Conservation (phyloP, 352 stramenopile genomes). For the Globisporangium barbulae region DNA sequence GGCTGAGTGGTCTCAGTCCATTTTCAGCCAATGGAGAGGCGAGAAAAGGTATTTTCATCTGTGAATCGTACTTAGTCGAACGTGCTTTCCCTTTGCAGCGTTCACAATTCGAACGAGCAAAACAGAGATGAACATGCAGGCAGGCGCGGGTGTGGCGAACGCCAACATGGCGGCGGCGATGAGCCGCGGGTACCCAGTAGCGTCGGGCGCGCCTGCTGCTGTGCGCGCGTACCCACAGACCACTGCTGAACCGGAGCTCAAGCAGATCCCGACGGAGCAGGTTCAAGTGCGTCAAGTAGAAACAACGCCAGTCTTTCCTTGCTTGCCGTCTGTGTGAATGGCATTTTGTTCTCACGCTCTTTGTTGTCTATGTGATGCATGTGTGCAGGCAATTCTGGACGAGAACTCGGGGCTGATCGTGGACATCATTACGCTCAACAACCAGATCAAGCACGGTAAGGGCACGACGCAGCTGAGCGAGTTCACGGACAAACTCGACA, state of each 20-base stretch:
- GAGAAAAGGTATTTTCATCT: slow-evolving; percentile 16
- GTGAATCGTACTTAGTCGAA: slow-evolving; percentile 25
- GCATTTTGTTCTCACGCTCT: background rate
- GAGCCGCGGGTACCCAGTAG: slow-evolving; percentile 17
- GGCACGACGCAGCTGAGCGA: slow-evolving; percentile 69
- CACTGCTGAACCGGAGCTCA: slow-evolving; percentile 35
- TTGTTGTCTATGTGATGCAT: background rate
- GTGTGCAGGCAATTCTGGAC: slow-evolving; percentile 75
- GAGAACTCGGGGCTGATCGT: slow-evolving; percentile 86
- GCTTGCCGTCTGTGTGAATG: background rate
- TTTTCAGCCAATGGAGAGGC: slow-evolving; percentile 28
- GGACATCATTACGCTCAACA: slow-evolving; percentile 88
- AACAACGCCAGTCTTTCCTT: background rate
- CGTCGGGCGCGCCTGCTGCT: background rate
- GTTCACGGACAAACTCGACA: slow-evolving; percentile 84
- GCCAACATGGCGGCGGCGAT: slow-evolving; percentile 28
- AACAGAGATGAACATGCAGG: slow-evolving; percentile 7
- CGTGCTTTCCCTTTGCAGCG: background rate
- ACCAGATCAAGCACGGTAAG: slow-evolving; percentile 84
- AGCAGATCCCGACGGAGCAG: slow-evolving; percentile 78
- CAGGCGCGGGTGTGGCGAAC: slow-evolving; percentile 1
- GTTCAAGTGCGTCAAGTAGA: slow-evolving; percentile 57
- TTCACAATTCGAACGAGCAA: background rate
- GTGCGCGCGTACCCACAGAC: slow-evolving; percentile 27
- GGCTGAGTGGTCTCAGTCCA: slow-evolving; percentile 12